phyloP scores from a whole-genome alignment of 2,329 filamentous ascomycete genomes.

The Calonectria ilicicola region DNA sequence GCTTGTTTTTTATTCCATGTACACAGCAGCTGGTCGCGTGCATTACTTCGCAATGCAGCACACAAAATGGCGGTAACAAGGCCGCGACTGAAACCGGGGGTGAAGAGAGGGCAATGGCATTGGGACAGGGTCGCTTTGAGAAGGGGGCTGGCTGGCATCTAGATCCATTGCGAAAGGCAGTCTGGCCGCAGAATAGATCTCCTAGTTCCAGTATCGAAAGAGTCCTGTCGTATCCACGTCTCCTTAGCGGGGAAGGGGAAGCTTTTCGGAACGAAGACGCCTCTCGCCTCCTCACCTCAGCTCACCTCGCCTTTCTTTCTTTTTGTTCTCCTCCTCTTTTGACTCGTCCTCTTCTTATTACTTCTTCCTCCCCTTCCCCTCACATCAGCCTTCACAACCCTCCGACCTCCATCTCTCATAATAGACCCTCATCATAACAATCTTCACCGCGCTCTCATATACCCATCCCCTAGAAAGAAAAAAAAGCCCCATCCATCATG shows the following conservation, averaged over 20 bases:
- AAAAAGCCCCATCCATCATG: constrained; percentile 25
- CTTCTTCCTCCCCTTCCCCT: background rate
- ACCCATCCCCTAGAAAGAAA: background rate
- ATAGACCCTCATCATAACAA: background rate
- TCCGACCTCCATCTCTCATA: background rate
- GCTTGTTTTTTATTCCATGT: background rate
- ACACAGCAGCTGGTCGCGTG: constrained; percentile 3
- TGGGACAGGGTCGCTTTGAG: background rate
- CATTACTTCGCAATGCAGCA: constrained; percentile 3
- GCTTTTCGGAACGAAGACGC: constrained; percentile 14
- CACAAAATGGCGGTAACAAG: background rate
- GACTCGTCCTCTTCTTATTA: background rate
- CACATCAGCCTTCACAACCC: background rate
- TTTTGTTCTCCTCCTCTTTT: background rate
- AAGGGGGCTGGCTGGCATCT: background rate
- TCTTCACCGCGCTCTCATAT: background rate
- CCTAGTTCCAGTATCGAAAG: constrained; percentile 1
- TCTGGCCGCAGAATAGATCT: background rate
- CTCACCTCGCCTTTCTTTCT: constrained; percentile 10
- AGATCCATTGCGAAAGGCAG: background rate
- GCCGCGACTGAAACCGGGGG: background rate
- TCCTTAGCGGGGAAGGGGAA: constrained; percentile 23
- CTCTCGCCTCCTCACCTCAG: constrained; percentile 21
- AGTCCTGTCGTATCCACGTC: constrained; percentile 15
- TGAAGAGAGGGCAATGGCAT: background rate